These are phyloP conservation scores for Penicillium cinerascens DNA, from an alignment of 495 filamentous ascomycete species.

Conservation along the genomic window DNA sequence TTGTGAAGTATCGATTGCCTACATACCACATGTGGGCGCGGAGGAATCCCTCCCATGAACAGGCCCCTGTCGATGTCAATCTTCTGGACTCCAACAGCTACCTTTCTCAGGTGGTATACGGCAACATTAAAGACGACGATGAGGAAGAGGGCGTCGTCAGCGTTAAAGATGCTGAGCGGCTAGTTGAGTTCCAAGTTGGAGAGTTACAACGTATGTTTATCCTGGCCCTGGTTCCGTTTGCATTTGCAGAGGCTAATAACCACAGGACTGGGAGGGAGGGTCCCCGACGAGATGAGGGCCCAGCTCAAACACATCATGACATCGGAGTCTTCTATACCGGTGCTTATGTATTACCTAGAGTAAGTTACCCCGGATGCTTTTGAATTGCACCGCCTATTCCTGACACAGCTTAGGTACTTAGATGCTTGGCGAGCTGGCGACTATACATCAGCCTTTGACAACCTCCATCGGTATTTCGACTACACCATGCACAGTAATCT, in stretches of 20 bases:
- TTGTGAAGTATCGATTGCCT: constrained; percentile 73
- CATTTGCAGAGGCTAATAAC: constrained; percentile 23
- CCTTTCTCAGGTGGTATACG: constrained; percentile 60
- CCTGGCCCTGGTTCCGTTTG: background rate
- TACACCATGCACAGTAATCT: constrained; percentile 83
- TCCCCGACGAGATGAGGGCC: constrained; percentile 63
- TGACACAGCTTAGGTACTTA: constrained; percentile 57
- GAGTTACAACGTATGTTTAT: constrained; percentile 70
- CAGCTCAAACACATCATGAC: constrained; percentile 65
- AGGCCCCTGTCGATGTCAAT: constrained; percentile 67
- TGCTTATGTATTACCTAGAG: constrained; percentile 73
- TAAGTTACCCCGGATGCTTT: constrained; percentile 27
- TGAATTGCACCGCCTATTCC: background rate
- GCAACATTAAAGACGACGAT: constrained; percentile 49
- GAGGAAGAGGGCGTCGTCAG: constrained; percentile 53
- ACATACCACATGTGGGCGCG: constrained; percentile 68
- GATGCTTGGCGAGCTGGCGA: constrained; percentile 91
- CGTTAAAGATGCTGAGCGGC: constrained; percentile 76
- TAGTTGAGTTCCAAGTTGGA: constrained; percentile 84
- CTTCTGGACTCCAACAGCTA: constrained; percentile 45
- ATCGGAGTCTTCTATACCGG: constrained; percentile 63
- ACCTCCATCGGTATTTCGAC: constrained; percentile 93
- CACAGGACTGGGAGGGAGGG: constrained; percentile 60
- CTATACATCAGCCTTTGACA: constrained; percentile 84
- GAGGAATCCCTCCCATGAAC: constrained; percentile 58